Conservation (phyloP, 345 rosid genomes). For the Physaria fendleri region DNA sequence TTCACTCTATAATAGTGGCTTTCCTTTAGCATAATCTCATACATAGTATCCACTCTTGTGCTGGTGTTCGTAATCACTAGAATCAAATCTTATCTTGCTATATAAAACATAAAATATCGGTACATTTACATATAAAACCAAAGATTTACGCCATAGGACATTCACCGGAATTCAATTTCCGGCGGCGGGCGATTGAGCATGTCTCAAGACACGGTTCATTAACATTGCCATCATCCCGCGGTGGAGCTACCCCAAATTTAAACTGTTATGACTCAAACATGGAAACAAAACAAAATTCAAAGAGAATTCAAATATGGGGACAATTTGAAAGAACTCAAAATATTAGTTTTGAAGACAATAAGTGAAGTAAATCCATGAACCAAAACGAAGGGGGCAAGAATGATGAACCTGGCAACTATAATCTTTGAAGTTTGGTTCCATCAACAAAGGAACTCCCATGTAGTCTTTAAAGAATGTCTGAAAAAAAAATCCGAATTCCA, state of each 20-base stretch:
- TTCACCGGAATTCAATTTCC: slow-evolving; percentile 26
- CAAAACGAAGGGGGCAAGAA: background rate
- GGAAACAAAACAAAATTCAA: background rate
- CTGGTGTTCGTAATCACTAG: background rate
- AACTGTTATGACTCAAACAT: slow-evolving; percentile 42
- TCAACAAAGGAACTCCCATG: slow-evolving; percentile 78
- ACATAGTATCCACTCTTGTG: too few species aligned
- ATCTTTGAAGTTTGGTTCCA: slow-evolving; percentile 89
- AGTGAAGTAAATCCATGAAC: background rate
- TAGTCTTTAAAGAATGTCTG: slow-evolving; percentile 76
- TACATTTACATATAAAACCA: slow-evolving; percentile 5
- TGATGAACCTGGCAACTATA: slow-evolving; percentile 74
- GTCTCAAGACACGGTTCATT: slow-evolving; percentile 71
- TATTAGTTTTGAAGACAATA: background rate
- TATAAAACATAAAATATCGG: background rate
- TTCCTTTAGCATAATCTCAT: too few species aligned
- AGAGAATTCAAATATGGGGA: background rate
- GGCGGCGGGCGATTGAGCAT: slow-evolving; percentile 54
- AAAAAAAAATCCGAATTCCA: background rate
- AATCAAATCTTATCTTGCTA: background rate
- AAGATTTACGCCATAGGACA: slow-evolving; percentile 56
- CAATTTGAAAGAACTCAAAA: background rate
- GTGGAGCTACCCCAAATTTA: slow-evolving; percentile 72
- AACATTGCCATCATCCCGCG: slow-evolving; percentile 49
- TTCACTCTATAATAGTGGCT: too few species aligned